Evolutionary conservation across 192 early-diverging fungal species (phyloP).

Genomic region (Jimgerdemannia lactiflua): DNA sequence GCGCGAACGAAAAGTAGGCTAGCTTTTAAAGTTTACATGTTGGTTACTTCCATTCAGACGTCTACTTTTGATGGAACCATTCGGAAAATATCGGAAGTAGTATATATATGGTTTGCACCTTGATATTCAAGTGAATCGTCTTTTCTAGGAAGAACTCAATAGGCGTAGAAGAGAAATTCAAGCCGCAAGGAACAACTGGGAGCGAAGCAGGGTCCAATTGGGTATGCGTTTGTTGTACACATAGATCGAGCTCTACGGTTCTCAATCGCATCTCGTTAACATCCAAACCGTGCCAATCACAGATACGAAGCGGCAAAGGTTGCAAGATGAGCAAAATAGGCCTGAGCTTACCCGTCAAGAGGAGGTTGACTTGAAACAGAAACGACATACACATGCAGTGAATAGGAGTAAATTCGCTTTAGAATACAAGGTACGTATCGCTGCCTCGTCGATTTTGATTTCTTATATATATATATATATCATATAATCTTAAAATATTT

Average conservation of each 20-base stretch:
- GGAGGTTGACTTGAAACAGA: constrained; percentile 21
- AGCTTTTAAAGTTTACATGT: neutral
- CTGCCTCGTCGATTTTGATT: neutral
- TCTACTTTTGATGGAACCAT: neutral
- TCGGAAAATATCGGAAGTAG: no score
- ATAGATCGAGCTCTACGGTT: neutral
- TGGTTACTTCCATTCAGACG: neutral
- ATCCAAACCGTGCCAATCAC: neutral
- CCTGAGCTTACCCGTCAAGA: constrained; percentile 6
- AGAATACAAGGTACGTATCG: constrained; percentile 18
- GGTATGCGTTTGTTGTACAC: constrained; percentile 23
- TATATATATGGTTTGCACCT: no score
- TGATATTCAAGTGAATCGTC: constrained; percentile 9
- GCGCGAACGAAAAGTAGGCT: constrained; percentile 29
- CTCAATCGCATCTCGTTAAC: neutral
- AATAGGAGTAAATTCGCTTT: constrained; percentile 16
- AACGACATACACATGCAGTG: constrained; percentile 9
- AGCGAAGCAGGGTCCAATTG: constrained; percentile 24
- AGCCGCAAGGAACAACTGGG: constrained; percentile 22
- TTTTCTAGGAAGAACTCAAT: neutral
- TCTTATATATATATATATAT: constrained; percentile 11
- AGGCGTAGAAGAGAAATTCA: constrained; percentile 7
- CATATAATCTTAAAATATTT: no score
- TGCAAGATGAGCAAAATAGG: neutral
- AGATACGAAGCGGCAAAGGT: constrained; percentile 8